phyloP scores from a whole-genome alignment of 495 filamentous ascomycete species.

The Neurospora sp. region DNA sequence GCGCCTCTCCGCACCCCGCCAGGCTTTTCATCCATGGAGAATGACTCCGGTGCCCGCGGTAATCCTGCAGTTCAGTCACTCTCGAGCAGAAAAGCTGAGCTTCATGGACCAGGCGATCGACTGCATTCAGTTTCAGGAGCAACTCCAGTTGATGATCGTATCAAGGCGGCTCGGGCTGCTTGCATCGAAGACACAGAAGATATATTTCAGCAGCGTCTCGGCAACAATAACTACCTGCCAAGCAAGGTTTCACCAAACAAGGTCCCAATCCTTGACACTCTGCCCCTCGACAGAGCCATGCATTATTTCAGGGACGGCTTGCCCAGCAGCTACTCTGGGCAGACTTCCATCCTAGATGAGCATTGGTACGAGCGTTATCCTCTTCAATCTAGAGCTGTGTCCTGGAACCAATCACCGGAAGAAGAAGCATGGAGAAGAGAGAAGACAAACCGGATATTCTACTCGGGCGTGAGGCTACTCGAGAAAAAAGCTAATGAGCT shows the following conservation, averaged over 20 bases:
- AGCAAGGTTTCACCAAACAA: background rate
- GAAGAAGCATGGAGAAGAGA: background rate
- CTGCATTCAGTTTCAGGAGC: background rate
- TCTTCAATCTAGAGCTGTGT: background rate
- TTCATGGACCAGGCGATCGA: background rate
- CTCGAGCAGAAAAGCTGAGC: background rate
- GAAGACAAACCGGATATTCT: conserved; percentile 22
- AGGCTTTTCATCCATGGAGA: background rate
- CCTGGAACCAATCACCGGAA: background rate
- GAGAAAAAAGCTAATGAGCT: conserved; percentile 8
- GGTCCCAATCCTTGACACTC: conserved; percentile 13
- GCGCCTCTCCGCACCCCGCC: background rate
- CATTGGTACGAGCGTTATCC: conserved; percentile 7
- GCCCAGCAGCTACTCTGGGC: conserved; percentile 9
- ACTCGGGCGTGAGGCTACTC: conserved; percentile 20
- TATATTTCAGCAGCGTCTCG: background rate
- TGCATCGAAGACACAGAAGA: background rate
- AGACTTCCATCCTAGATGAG: background rate
- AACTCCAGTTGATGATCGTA: background rate
- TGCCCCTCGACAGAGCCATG: conserved; percentile 8
- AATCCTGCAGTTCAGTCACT: background rate
- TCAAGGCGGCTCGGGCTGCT: background rate
- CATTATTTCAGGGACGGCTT: conserved; percentile 10
- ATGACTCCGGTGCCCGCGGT: background rate
- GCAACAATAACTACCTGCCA: background rate